Evolutionary conservation across 1,284 basidiomycete species (phyloP).

Genomic region (Melampsora larici-populina): DNA sequence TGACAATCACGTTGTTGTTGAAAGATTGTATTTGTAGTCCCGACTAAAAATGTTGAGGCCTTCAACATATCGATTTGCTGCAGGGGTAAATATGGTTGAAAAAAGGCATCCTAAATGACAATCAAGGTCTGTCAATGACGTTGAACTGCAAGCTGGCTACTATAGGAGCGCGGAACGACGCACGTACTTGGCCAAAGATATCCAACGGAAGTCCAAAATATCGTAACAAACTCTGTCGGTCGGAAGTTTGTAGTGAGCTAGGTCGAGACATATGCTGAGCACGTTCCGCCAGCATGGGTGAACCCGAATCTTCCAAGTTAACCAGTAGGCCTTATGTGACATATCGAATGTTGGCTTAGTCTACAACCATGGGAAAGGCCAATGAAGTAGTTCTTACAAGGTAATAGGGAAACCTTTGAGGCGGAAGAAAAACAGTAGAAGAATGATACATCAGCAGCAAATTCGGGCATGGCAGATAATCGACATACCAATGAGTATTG

Average conservation of each 20-base stretch:
- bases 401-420: constrained; percentile 65
- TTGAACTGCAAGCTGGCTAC: background rate
- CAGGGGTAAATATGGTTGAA: constrained; percentile 94
- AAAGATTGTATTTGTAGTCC: constrained; percentile 93
- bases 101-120: constrained; percentile 76
- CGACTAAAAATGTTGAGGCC: constrained; percentile 74
- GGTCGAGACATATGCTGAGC: constrained; percentile 65
- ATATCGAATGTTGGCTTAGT: background rate
- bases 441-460: background rate
- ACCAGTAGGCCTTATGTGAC: constrained; percentile 67
- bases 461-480: background rate
- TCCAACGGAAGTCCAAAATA: constrained; percentile 88
- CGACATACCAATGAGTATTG: constrained; percentile 75
- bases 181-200: constrained; percentile 54
- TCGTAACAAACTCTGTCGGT: constrained; percentile 81
- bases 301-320: constrained; percentile 84
- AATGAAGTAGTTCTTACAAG: constrained; percentile 59
- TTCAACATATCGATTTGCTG: constrained; percentile 89
- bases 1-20: constrained; percentile 79
- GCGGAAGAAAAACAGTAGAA: constrained; percentile 52
- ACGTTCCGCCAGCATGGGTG: constrained; percentile 72
- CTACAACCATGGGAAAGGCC: background rate
- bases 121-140: background rate
- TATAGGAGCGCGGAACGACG: background rate
- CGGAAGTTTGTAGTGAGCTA: constrained; percentile 79